A percentile compares a stretch with the other conserved stretches of the same genome.
Conservation (phyloP, 257 asterid species). For the Coffea eugenioides region DNA sequence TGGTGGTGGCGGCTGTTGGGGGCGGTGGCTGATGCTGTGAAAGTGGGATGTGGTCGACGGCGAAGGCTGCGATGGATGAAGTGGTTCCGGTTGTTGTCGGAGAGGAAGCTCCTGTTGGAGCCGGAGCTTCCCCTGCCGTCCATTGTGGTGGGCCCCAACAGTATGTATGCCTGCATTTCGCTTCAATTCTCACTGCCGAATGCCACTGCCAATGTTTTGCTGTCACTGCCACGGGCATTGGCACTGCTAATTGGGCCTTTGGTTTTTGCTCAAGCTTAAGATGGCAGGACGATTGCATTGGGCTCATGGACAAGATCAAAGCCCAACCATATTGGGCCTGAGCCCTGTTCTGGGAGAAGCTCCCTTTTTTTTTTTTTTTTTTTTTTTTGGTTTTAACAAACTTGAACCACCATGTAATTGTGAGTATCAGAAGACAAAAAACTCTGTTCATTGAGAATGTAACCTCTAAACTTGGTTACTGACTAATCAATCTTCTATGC, state of each 20-base stretch:
- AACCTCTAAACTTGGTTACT: too few relatives aligned
- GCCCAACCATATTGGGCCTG: neutral
- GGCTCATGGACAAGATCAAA: neutral
- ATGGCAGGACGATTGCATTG: neutral
- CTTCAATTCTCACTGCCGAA: too few relatives aligned
- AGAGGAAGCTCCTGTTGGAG: constrained; percentile 17
- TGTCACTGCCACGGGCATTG: too few relatives aligned
- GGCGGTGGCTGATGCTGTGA: constrained; percentile 39
- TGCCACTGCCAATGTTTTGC: too few relatives aligned
- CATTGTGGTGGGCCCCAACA: constrained; percentile 44
- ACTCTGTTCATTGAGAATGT: too few relatives aligned
- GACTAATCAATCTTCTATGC: too few relatives aligned
- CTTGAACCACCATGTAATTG: too few relatives aligned
- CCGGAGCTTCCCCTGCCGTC: constrained; percentile 27
- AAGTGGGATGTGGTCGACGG: constrained; percentile 9
- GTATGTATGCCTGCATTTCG: constrained; percentile 47
- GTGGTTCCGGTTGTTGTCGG: constrained; percentile 32
- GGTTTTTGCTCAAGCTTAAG: neutral
- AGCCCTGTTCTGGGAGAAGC: neutral
- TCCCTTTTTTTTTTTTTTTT: too few relatives aligned
- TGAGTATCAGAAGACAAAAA: too few relatives aligned
- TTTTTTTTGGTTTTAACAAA: too few relatives aligned
- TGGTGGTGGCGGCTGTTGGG: constrained; percentile 11
- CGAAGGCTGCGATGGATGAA: too few relatives aligned
- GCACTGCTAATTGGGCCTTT: neutral